A percentile compares a stretch with the other conserved stretches of the same genome.
Evolutionary conservation across 495 filamentous ascomycete genomes (phyloP).

Genomic region (Evansstolkia leycettana): DNA sequence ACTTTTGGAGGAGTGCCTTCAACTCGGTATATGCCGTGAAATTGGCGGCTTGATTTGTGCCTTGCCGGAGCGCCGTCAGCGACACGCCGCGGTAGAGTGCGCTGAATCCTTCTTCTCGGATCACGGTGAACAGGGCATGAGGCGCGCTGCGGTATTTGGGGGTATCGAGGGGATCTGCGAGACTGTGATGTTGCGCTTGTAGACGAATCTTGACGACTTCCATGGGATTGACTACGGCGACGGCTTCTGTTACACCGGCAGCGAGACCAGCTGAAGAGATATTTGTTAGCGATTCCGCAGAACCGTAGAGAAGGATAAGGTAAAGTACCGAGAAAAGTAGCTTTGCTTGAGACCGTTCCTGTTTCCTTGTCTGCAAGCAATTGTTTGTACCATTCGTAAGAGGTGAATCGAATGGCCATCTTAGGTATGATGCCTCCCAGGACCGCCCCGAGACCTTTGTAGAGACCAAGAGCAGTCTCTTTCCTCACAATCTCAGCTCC

Average conservation of each 20-base stretch:
- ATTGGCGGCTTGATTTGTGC: constrained; percentile 96
- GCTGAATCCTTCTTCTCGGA: constrained; percentile 79
- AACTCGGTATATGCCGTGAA: constrained; percentile 97
- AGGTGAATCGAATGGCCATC: constrained; percentile 99
- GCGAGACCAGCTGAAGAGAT: constrained; percentile 58
- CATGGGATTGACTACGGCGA: constrained; percentile 94
- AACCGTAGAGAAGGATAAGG: too few species aligned
- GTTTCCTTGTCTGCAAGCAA: constrained; percentile 60
- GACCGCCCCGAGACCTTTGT: constrained; percentile 95
- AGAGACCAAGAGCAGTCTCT: constrained; percentile 85
- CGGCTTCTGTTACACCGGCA: constrained; percentile 92
- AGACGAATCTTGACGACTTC: constrained; percentile 97
- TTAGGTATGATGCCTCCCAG: constrained; percentile 96
- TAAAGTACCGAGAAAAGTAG: constrained; percentile 66
- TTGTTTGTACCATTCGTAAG: constrained; percentile 91
- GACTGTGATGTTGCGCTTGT: constrained; percentile 91
- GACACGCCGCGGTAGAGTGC: constrained; percentile 87
- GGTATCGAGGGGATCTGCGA: constrained; percentile 82
- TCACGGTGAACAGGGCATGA: constrained; percentile 85
- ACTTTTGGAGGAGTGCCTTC: constrained; percentile 59
- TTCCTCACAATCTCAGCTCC: constrained; percentile 76
- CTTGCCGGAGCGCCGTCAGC: constrained; percentile 85
- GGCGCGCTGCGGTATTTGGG: constrained; percentile 97
- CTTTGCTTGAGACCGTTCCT: constrained; percentile 54
- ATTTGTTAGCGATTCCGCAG: constrained; percentile 1